Evolutionary conservation across 441 rosid genomes (phyloP).

Genomic region (Gossypium schwendimanii): DNA sequence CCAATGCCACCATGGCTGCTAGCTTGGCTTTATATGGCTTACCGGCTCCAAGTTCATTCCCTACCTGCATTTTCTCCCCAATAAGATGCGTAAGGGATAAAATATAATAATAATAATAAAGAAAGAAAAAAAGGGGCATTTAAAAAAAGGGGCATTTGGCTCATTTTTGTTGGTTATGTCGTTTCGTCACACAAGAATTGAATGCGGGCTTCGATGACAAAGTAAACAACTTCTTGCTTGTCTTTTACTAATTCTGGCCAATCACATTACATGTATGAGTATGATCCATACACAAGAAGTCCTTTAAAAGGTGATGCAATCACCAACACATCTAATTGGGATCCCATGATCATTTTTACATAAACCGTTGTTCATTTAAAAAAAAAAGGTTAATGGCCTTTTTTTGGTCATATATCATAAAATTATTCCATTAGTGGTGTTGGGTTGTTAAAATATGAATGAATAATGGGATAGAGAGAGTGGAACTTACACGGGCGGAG

Average conservation of each 20-base stretch:
- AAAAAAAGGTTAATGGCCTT: neutral
- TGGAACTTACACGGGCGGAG: slow-evolving; percentile 75
- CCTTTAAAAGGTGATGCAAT: slow-evolving; percentile 28
- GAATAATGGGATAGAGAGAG: slow-evolving; percentile 3
- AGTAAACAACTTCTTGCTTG: slow-evolving; percentile 22
- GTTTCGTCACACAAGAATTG: slow-evolving; percentile 19
- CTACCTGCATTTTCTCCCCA: slow-evolving; percentile 44
- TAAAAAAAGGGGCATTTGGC: neutral
- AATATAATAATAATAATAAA: no score
- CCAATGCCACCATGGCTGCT: slow-evolving; percentile 79
- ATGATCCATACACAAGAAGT: neutral
- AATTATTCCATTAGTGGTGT: neutral
- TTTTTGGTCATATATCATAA: neutral
- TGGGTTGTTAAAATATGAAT: neutral
- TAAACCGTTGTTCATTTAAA: neutral
- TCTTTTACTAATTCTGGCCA: slow-evolving; percentile 25
- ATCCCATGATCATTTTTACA: neutral
- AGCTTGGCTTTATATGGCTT: slow-evolving; percentile 74
- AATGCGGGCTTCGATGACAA: slow-evolving; percentile 18
- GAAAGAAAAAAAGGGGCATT: no score
- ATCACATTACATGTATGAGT: slow-evolving; percentile 27
- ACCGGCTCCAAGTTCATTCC: slow-evolving; percentile 93
- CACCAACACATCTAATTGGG: slow-evolving; percentile 13
- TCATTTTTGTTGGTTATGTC: slow-evolving; percentile 18
- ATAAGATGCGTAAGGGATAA: neutral